A percentile compares a stretch with the other conserved stretches of the same genome.
These are phyloP conservation scores for Trichophyton benhamiae DNA, from an alignment of 2,329 filamentous ascomycete species.

Conservation along the genomic window DNA sequence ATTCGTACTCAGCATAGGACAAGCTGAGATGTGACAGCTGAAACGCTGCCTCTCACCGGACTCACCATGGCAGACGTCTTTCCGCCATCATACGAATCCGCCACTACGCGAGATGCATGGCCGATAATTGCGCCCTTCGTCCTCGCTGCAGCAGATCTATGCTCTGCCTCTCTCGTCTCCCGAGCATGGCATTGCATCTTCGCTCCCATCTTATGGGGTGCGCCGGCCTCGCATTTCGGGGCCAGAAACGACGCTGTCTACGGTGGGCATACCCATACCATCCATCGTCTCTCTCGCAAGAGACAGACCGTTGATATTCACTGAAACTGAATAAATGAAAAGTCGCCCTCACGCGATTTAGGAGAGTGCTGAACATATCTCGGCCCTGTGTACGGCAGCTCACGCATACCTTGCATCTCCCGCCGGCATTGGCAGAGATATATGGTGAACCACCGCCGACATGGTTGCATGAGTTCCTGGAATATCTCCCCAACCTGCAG, in stretches of 20 bases:
- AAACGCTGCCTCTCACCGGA: not conserved
- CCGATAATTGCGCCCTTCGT: constrained; percentile 45
- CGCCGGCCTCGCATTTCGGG: constrained; percentile 51
- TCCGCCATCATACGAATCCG: constrained; percentile 49
- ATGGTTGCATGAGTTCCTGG: constrained; percentile 49
- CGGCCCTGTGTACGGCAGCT: constrained; percentile 41
- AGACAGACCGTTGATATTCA: not conserved
- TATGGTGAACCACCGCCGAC: constrained; percentile 47
- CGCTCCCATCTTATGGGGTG: constrained; percentile 48
- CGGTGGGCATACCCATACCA: constrained; percentile 22
- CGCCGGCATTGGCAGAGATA: constrained; percentile 48
- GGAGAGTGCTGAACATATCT: constrained; percentile 43
- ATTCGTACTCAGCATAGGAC: not conserved
- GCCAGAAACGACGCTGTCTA: constrained; percentile 49
- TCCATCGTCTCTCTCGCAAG: not conserved
- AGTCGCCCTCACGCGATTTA: constrained; percentile 50
- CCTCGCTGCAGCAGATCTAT: constrained; percentile 43
- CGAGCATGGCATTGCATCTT: constrained; percentile 48
- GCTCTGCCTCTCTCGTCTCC: constrained; percentile 44
- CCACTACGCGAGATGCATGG: constrained; percentile 44
- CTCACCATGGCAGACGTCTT: constrained; percentile 41
- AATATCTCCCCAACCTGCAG: constrained; percentile 46
- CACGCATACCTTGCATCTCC: constrained; percentile 50
- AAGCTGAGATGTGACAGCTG: not conserved
- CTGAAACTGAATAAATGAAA: not conserved